Base-by-base conservation (phyloP, 2,329 filamentous ascomycete genomes). In the Calonectria multiphialidica region DNA sequence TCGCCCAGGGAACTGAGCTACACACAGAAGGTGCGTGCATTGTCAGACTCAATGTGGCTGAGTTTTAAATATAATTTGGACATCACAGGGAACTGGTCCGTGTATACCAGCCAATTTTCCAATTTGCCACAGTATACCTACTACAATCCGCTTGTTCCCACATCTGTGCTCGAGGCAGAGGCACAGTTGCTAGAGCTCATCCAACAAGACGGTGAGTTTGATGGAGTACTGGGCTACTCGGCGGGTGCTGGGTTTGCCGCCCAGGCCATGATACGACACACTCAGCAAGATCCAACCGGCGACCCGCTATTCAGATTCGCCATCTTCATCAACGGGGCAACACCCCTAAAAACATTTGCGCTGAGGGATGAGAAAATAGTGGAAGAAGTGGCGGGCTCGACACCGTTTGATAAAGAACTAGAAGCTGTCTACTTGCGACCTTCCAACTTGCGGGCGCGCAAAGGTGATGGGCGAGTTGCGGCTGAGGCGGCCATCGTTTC, bases 261-360 rank as follows among this genome's bases (percentile, higher is more conserved):
- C 15, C 63, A 66, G 33, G 63, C 47, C n/a, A 66, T 66, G 63
- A 66, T 66, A 66, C 63, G 63, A 7, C 63, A 66, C 33, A 53
- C 30, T 53, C 45, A 53, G 33, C 44, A 53, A 28, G 63, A 66
- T 28, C 63, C 63, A 53, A 66, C 28, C 3, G 63, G 44, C 10
- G 63, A 66, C n/a, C 63, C 63, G 28, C 49, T 66, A 30, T 66
- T 66, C 44, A 66, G 63, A 44, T 66, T 66, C 16, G 63, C 63
- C 7, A 23, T 66, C 21, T 66, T 66, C 25, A 66, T 66, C 6
- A 66, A 66, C 5, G 63, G 30, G 53, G 63, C 63, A 5, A 66
- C 63, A n/a, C 63, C 63, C 8, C 45, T 66, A 28, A 66, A 66
- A 18, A 42, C 45, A 2, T 30, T 66, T 49, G 28, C 28, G 7